phyloP scores from a whole-genome alignment of 1,284 basidiomycete species.

The Fomitopsis betulina region DNA sequence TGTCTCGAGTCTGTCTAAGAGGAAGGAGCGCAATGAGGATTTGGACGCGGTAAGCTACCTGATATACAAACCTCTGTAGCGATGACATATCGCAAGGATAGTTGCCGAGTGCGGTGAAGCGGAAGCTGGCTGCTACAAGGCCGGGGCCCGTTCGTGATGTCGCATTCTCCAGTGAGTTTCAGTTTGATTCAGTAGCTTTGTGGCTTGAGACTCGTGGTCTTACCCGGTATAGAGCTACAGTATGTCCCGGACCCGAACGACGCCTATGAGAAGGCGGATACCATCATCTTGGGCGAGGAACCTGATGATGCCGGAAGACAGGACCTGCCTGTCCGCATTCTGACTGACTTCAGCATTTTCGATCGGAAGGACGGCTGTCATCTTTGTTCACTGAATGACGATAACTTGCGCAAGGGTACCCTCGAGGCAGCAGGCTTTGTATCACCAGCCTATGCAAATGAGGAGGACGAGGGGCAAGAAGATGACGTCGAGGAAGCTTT shows the following conservation, averaged over 20 bases:
- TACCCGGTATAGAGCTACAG: slow-evolving; percentile 1
- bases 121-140: not conserved
- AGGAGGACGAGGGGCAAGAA: slow-evolving; percentile 42
- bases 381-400: slow-evolving; percentile 26
- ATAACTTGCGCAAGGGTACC: not conserved
- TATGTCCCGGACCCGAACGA: slow-evolving; percentile 25
- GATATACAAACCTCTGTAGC: not conserved
- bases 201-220: not conserved
- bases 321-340: slow-evolving; percentile 31
- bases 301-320: slow-evolving; percentile 16
- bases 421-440: slow-evolving; percentile 35
- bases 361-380: slow-evolving; percentile 25
- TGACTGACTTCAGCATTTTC: slow-evolving; percentile 38
- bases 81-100: not conserved
- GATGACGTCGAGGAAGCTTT: slow-evolving; percentile 27
- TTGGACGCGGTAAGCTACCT: not conserved
- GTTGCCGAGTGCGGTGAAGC: not conserved
- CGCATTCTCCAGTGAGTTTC: not conserved
- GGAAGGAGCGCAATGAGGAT: not conserved
- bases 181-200: too few species aligned
- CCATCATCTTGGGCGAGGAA: slow-evolving; percentile 33
- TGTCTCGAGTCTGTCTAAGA: not conserved
- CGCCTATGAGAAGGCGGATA: slow-evolving; percentile 21
- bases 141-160: not conserved
- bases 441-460: slow-evolving; percentile 28